A percentile compares a stretch with the other conserved stretches of the same genome.
phyloP scores from a whole-genome alignment of 768 basidiomycete species.

The Imleria badia region DNA sequence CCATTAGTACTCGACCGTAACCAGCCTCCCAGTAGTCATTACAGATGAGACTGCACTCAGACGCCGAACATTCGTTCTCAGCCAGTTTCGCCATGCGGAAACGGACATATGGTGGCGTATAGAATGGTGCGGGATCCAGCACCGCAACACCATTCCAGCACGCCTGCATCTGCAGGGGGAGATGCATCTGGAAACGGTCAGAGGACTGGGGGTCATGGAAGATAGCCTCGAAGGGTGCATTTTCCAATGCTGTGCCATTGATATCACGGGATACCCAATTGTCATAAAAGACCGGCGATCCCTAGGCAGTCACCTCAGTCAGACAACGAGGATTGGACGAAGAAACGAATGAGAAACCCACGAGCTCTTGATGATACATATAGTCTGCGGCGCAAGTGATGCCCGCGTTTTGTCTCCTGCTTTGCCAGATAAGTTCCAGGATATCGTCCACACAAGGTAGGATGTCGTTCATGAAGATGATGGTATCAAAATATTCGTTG shows the following conservation, averaged over 20 bases:
- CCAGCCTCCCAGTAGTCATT: conserved; percentile 98
- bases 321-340: not conserved
- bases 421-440: conserved; percentile 97
- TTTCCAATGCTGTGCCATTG: conserved; percentile 97
- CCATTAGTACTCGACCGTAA: conserved; percentile 97
- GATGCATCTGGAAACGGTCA: conserved; percentile 83
- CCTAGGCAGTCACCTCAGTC: conserved; percentile 32
- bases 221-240: conserved; percentile 92
- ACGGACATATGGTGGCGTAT: conserved; percentile 82
- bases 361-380: conserved; percentile 97
- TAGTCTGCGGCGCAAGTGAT: conserved; percentile 99
- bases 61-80: conserved; percentile 91
- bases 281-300: conserved; percentile 93
- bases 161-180: conserved; percentile 94
- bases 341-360: conserved; percentile 33
- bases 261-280: conserved; percentile 99
- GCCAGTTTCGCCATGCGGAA: conserved; percentile 94
- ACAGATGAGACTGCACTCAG: conserved; percentile 95
- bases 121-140: conserved; percentile 94
- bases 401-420: conserved; percentile 88
- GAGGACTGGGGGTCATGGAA: conserved; percentile 83
- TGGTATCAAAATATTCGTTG: conserved; percentile 93
- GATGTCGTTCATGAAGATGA: conserved; percentile 99
- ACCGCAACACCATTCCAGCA: conserved; percentile 99
- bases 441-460: conserved; percentile 97